These are phyloP conservation scores for Galium porrigens DNA, from an alignment of 305 asterid species.

Conservation along the genomic window DNA sequence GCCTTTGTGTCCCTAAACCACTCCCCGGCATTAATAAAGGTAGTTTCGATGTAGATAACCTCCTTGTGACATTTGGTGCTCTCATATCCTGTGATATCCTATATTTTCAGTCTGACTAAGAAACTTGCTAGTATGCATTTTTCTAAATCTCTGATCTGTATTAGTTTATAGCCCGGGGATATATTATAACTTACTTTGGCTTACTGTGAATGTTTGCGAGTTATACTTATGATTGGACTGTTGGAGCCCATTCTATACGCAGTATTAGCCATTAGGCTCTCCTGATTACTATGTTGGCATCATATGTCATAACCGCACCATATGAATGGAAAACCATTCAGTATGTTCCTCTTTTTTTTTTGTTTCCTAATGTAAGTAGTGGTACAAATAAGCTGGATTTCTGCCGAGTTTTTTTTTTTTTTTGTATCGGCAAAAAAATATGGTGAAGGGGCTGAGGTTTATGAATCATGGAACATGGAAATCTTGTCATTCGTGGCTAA, in stretches of 20 bases:
- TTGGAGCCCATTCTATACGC: neutral
- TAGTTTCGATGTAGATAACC: constrained; percentile 1
- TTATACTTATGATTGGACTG: neutral
- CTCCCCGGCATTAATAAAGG: constrained; percentile 8
- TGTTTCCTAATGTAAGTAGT: neutral
- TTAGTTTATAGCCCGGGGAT: neutral
- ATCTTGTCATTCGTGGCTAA: neutral
- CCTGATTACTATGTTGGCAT: neutral
- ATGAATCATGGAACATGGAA: neutral
- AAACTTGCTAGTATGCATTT: neutral
- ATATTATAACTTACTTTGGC: neutral
- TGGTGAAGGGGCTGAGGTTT: neutral
- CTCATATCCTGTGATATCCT: neutral
- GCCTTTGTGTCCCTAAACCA: constrained; percentile 12
- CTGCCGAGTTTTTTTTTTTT: neutral
- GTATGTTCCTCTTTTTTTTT: neutral
- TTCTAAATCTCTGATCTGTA: neutral
- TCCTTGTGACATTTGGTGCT: neutral
- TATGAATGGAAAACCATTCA: neutral
- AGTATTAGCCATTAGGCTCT: neutral
- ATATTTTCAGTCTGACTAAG: neutral
- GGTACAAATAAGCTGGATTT: neutral
- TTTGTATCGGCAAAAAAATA: neutral
- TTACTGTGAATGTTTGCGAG: neutral
- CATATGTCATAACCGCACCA: neutral